These are phyloP conservation scores for Teunomyces atbi DNA, from an alignment of 805 yeast genomes.

Conservation along the genomic window DNA sequence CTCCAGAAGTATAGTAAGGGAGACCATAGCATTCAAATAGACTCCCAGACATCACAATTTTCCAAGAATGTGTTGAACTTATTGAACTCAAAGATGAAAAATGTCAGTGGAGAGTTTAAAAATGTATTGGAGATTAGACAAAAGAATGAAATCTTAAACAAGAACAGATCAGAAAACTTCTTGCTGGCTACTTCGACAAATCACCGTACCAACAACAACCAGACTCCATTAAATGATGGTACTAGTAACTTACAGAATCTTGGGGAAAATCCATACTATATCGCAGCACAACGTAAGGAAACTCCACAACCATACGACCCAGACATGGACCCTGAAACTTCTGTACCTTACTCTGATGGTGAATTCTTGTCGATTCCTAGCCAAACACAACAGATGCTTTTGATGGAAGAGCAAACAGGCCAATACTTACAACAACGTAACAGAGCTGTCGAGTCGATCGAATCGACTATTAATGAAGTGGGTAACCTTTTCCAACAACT, in stretches of 20 bases:
- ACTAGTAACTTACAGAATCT: constrained; percentile 15
- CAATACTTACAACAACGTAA: constrained; percentile 80
- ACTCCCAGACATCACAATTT: constrained; percentile 68
- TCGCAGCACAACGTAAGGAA: constrained; percentile 12
- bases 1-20: constrained; percentile 54
- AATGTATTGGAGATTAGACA: constrained; percentile 88
- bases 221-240: constrained; percentile 23
- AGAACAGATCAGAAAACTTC: constrained; percentile 81
- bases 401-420: constrained; percentile 74
- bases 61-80: constrained; percentile 84
- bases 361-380: constrained; percentile 73
- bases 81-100: constrained; percentile 84
- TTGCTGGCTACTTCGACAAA: constrained; percentile 48
- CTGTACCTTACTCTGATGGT: constrained; percentile 31
- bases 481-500: constrained; percentile 92
- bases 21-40: constrained; percentile 40
- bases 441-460: constrained; percentile 92
- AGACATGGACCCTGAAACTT: constrained; percentile 18
- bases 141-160: constrained; percentile 73
- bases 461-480: constrained; percentile 94
- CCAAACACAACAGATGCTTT: constrained; percentile 73
- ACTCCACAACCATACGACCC: constrained; percentile 23
- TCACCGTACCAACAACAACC: constrained; percentile 23
- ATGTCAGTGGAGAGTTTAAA: constrained; percentile 88
- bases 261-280: constrained; percentile 41